Percentiles rank a stretch among this genome's conserved stretches.
phyloP scores from a whole-genome alignment of 2,329 filamentous ascomycete species.

The Westerdykella sp. region DNA sequence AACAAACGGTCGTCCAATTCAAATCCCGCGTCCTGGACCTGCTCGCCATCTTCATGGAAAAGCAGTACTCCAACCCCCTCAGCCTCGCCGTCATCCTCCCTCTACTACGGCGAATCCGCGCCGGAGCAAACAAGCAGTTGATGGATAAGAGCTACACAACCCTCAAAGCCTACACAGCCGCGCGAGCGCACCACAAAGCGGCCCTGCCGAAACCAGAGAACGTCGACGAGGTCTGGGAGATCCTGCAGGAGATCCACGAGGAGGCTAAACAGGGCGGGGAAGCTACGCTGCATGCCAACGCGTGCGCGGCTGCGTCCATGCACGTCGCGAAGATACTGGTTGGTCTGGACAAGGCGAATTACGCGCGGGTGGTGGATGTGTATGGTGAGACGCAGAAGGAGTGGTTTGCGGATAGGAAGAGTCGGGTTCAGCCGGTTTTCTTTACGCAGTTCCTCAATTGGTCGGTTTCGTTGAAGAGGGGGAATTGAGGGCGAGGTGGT shows the following conservation, averaged over 20 bases:
- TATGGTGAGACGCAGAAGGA: constrained; percentile 41
- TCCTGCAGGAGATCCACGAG: constrained; percentile 62
- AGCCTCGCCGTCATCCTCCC: constrained; percentile 68
- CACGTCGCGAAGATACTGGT: constrained; percentile 60
- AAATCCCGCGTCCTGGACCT: constrained; percentile 91
- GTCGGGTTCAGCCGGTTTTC: constrained; percentile 38
- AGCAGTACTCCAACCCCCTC: constrained; percentile 62
- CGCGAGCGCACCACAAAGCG: constrained; percentile 47
- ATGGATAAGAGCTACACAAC: constrained; percentile 67
- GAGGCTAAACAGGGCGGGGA: constrained; percentile 57
- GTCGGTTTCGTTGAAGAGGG: constrained; percentile 26
- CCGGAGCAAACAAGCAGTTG: constrained; percentile 70
- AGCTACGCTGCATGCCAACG: constrained; percentile 65
- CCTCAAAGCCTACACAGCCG: constrained; percentile 49
- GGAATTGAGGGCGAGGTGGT: constrained; percentile 8
- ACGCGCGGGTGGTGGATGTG: constrained; percentile 34
- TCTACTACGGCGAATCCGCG: constrained; percentile 67
- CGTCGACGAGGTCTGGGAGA: constrained; percentile 44
- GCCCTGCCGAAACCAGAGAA: constrained; percentile 41
- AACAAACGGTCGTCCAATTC: constrained; percentile 85
- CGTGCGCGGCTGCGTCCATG: constrained; percentile 67
- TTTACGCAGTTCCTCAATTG: constrained; percentile 46
- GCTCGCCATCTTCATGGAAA: constrained; percentile 75
- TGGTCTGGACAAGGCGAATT: constrained; percentile 39
- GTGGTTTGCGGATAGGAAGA: constrained; percentile 40